Evolutionary conservation across 2,329 filamentous ascomycete genomes (phyloP).

Genomic region (Cladophialophora carrionii): DNA sequence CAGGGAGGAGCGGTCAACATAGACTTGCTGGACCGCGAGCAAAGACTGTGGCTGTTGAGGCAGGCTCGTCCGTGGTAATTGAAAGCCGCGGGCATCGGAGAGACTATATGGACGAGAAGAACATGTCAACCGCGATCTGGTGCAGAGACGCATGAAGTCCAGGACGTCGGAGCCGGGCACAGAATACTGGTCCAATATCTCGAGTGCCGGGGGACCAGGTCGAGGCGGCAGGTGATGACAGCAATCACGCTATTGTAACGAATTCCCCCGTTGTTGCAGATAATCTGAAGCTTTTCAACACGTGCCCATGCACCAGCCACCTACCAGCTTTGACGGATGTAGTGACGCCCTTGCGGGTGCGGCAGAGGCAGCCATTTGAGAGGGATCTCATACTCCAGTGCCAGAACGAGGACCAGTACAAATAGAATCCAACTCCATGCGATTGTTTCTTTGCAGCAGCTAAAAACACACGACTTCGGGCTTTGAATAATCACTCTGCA

Average conservation of each 20-base stretch:
- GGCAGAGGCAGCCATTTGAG: neutral
- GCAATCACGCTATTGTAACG: neutral
- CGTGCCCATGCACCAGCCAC: neutral
- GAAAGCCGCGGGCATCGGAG: neutral
- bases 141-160: neutral
- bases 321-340: too few relatives aligned
- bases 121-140: neutral
- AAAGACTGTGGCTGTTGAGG: neutral
- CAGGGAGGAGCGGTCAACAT: neutral
- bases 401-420: too few relatives aligned
- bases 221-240: neutral
- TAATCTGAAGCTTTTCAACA: neutral
- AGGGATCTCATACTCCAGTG: neutral
- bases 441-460: too few relatives aligned
- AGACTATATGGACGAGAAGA: neutral
- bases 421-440: neutral
- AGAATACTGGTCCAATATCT: neutral
- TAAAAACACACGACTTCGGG: neutral
- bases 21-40: neutral
- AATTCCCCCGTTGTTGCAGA: neutral
- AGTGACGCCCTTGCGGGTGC: neutral
- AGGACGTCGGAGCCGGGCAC: neutral
- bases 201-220: neutral
- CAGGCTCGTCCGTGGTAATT: neutral
- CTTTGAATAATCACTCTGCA: neutral